These are phyloP conservation scores for Dendrobium officinale DNA, from an alignment of 106 monocot genomes.

Conservation along the genomic window DNA sequence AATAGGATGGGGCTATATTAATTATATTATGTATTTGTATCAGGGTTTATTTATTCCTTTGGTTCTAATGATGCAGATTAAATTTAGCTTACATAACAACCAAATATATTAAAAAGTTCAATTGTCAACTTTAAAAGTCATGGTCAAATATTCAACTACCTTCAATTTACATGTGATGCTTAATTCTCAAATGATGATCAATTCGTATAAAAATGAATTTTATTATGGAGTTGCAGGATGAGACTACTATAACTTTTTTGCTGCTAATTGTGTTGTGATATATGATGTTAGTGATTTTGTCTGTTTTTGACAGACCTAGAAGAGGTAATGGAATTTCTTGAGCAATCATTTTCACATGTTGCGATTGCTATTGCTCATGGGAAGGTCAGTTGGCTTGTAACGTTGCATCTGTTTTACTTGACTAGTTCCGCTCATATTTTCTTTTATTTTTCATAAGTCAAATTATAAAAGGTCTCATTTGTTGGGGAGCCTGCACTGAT, in stretches of 20 bases:
- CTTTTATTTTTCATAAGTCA: too few species aligned
- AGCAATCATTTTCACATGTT: constrained; percentile 57
- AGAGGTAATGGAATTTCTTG: constrained; percentile 72
- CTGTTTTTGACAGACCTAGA: constrained; percentile 54
- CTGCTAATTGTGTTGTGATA: not conserved
- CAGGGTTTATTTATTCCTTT: not conserved
- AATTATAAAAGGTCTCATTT: too few species aligned
- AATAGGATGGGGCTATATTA: not conserved
- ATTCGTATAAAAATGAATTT: not conserved
- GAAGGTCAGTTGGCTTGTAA: constrained; percentile 33
- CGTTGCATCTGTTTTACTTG: not conserved
- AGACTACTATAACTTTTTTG: not conserved
- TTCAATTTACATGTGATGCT: not conserved
- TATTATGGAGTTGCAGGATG: not conserved
- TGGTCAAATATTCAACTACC: not conserved
- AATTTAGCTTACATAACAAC: not conserved
- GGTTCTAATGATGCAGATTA: not conserved
- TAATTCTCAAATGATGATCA: not conserved
- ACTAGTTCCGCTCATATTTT: not conserved
- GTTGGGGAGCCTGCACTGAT: not conserved
- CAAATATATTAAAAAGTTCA: not conserved
- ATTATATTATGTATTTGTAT: not conserved
- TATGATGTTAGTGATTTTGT: not conserved
- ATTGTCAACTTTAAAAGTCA: not conserved
- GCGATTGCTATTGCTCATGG: constrained; percentile 84